Conservation (phyloP, 768 basidiomycete species). For the Boletus vinaceobasis region DNA sequence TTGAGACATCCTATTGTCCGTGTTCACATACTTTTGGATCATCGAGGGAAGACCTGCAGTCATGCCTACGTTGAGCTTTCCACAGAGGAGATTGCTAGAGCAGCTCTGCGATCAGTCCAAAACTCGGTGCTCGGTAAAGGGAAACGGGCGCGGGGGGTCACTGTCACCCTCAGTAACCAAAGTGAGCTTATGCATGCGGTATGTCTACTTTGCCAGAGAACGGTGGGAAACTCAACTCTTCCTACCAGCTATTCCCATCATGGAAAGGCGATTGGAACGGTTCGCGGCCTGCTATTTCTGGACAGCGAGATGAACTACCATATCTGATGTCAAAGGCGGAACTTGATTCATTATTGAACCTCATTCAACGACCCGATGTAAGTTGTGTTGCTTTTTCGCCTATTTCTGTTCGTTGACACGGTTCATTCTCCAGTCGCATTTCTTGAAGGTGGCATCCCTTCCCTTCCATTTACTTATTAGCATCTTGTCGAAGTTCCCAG, state of each 20-base stretch:
- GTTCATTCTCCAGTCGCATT: slow-evolving; percentile 58
- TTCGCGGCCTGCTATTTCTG: slow-evolving; percentile 61
- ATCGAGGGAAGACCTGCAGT: slow-evolving; percentile 78
- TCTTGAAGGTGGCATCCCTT: slow-evolving; percentile 79
- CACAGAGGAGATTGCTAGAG: slow-evolving; percentile 57
- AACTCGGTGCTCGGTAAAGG: slow-evolving; percentile 69
- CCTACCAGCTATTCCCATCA: slow-evolving; percentile 66
- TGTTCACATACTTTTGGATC: slow-evolving; percentile 77
- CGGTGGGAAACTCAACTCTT: not conserved
- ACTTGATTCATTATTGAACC: slow-evolving; percentile 59
- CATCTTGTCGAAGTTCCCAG: slow-evolving; percentile 74
- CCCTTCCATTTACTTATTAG: slow-evolving; percentile 79
- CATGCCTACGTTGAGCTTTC: slow-evolving; percentile 80
- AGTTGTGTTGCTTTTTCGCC: slow-evolving; percentile 24
- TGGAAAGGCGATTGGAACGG: slow-evolving; percentile 79
- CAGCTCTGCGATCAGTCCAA: slow-evolving; percentile 55
- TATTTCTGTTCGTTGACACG: slow-evolving; percentile 10
- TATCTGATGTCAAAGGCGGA: slow-evolving; percentile 67
- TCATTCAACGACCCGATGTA: slow-evolving; percentile 78
- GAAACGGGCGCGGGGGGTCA: slow-evolving; percentile 77
- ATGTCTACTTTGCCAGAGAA: slow-evolving; percentile 4
- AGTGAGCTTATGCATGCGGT: slow-evolving; percentile 82
- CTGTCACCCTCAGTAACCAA: slow-evolving; percentile 75
- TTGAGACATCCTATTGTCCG: slow-evolving; percentile 59
- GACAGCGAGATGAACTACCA: slow-evolving; percentile 55